Percentiles rank a stretch among this genome's conserved stretches.
phyloP scores from a whole-genome alignment of 306 rosid species.

The Senna siamea region DNA sequence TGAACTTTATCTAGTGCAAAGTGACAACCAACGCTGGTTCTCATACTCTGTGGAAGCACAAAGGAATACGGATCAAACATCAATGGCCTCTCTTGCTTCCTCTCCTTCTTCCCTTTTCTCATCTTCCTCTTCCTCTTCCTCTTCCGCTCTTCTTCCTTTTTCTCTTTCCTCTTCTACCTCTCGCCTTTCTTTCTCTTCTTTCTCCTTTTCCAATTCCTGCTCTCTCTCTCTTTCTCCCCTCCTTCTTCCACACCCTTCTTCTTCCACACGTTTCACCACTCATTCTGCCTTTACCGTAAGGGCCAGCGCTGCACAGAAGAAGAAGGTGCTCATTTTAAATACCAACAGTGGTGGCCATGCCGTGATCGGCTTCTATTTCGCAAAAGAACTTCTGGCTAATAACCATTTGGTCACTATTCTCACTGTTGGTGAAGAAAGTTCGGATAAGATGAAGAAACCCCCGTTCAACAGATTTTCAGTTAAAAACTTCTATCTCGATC shows the following conservation, averaged over 20 bases:
- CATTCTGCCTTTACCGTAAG: slow-evolving; percentile 47
- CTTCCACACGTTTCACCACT: slow-evolving; percentile 41
- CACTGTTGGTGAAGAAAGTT: slow-evolving; percentile 85
- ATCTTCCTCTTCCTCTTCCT: slow-evolving; percentile 44
- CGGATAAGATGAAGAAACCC: slow-evolving; percentile 91
- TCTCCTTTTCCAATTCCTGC: slow-evolving; percentile 34
- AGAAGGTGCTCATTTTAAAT: slow-evolving; percentile 79
- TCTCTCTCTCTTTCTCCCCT: slow-evolving; percentile 59
- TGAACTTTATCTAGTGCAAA: not conserved
- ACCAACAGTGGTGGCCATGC: slow-evolving; percentile 93
- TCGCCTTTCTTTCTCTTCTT: slow-evolving; percentile 38
- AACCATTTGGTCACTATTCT: slow-evolving; percentile 78
- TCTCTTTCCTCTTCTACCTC: slow-evolving; percentile 61
- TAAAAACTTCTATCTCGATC: slow-evolving; percentile 13
- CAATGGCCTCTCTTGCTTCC: slow-evolving; percentile 87
- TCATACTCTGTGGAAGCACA: slow-evolving; percentile 37
- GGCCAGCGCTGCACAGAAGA: slow-evolving; percentile 64
- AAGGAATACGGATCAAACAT: slow-evolving; percentile 1
- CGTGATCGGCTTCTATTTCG: slow-evolving; percentile 84
- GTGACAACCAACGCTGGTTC: slow-evolving; percentile 57
- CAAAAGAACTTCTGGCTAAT: slow-evolving; percentile 79
- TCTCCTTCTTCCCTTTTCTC: slow-evolving; percentile 62
- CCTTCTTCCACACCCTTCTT: slow-evolving; percentile 38
- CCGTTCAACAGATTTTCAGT: slow-evolving; percentile 91
- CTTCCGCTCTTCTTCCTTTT: slow-evolving; percentile 51